phyloP scores from a whole-genome alignment of 768 basidiomycete genomes.

The Collybiopsis confluens region DNA sequence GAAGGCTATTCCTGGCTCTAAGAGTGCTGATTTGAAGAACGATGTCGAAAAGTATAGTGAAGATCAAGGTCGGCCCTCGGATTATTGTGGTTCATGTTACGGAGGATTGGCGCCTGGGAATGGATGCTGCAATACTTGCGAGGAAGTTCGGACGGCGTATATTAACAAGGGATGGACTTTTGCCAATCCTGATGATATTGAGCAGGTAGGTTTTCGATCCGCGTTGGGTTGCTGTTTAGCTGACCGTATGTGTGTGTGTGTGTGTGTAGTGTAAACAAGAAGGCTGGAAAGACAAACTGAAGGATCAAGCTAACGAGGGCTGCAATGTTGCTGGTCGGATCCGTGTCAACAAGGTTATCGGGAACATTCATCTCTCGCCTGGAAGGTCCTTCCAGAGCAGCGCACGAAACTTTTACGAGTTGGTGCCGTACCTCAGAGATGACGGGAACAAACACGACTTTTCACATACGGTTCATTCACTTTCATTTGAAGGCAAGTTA shows the following conservation, averaged over 20 bases:
- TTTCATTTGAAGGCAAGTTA: conserved; percentile 67
- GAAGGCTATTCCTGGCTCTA: conserved; percentile 48
- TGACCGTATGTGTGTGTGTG: no score
- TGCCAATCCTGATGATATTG: conserved; percentile 81
- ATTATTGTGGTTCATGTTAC: conserved; percentile 95
- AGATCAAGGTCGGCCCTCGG: conserved; percentile 45
- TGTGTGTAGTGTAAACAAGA: conserved; percentile 84
- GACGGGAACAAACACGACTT: conserved; percentile 91
- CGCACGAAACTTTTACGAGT: conserved; percentile 73
- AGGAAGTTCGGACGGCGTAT: conserved; percentile 89
- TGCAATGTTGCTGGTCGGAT: conserved; percentile 91
- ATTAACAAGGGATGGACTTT: conserved; percentile 95
- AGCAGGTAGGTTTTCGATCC: conserved; percentile 60
- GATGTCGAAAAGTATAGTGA: conserved; percentile 81
- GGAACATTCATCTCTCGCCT: conserved; percentile 92
- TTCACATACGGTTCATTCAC: conserved; percentile 78
- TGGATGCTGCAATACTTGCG: conserved; percentile 96
- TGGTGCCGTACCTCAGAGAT: conserved; percentile 92
- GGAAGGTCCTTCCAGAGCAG: conserved; percentile 93
- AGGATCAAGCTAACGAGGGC: conserved; percentile 89
- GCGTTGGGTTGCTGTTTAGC: not conserved
- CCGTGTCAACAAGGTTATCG: conserved; percentile 94
- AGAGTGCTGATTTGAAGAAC: conserved; percentile 67
- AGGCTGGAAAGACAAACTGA: conserved; percentile 92
- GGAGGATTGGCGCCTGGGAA: conserved; percentile 71